Percentiles rank a stretch among this genome's conserved stretches.
Evolutionary conservation across 345 rosid species (phyloP).

Genomic region (Atalantia buxifolia): DNA sequence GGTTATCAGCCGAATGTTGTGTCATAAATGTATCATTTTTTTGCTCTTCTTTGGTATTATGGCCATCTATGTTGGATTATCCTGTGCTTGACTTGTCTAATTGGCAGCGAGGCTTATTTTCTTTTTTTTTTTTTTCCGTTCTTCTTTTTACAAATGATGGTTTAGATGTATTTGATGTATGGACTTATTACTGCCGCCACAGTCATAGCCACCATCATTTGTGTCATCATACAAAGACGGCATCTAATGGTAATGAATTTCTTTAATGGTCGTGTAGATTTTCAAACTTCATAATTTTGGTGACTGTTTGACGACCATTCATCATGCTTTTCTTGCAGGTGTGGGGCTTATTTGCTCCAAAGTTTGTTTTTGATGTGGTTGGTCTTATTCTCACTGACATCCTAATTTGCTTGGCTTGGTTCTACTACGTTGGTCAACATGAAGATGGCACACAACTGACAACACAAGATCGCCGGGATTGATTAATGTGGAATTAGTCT

Average conservation of each 20-base stretch:
- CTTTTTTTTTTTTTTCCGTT: neutral
- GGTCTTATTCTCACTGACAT: constrained; percentile 61
- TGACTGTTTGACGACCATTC: neutral
- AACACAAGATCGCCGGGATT: neutral
- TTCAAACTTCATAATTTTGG: neutral
- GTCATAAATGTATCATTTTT: neutral
- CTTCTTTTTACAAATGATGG: neutral
- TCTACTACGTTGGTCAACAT: constrained; percentile 34
- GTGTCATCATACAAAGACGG: constrained; percentile 83
- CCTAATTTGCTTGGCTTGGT: constrained; percentile 64
- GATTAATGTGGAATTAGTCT: neutral
- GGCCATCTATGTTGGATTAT: neutral
- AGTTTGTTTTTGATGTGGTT: constrained; percentile 80
- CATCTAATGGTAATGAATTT: constrained; percentile 71
- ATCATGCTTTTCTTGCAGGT: constrained; percentile 53
- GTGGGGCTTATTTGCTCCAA: constrained; percentile 94
- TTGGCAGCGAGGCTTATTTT: constrained; percentile 7
- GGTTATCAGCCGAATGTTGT: constrained; percentile 10
- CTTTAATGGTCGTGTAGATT: neutral
- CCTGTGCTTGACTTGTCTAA: constrained; percentile 2
- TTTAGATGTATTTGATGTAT: constrained; percentile 68
- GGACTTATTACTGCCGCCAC: constrained; percentile 60
- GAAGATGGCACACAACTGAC: neutral
- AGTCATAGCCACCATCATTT: constrained; percentile 57
- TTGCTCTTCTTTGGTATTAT: neutral